Base-by-base conservation (phyloP, 1,284 basidiomycete species). In the Porodaedalea pini region DNA sequence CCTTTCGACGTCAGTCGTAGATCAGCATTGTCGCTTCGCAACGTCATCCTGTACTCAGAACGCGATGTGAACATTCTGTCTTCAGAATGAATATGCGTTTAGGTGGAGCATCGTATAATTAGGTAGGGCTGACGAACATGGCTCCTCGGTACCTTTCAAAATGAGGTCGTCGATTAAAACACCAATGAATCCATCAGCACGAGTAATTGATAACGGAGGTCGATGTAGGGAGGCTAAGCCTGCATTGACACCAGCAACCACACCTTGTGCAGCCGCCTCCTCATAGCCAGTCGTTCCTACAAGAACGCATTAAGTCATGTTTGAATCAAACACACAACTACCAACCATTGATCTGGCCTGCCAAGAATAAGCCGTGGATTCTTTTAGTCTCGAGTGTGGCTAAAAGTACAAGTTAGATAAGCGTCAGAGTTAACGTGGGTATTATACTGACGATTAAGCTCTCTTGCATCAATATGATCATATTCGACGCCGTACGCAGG, bases 401-500 rank as follows among this genome's bases (percentile, higher is more conserved):
- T 92, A 59, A 21, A 49, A 29, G 36, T 2, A 21, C 3, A 41
- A 29, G 37, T 41, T 10, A 52, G 21, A 47, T 56, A 25, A 51
- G 29, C 50, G 41, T 54, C 36, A 53, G 43, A 44, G 21, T 50
- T 59, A 37, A 52, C 55, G 17, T 48, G 58, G n/a, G 37, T 4
- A 43, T 25, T 29, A 7, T 13, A 76, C 82, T 62, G 62, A 90
- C 89, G 74, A 29, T 74, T 75, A 37, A 95, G 76, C 64, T 94
- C 92, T 36, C 90, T 76, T 4, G 93, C 86, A 71, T 95, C 92
- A n/a, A 95, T 79, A 66, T 92, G 86, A 65, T 95, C 93, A 64
- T 95, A 96, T 68, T 96, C 92, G 34, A 96, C 92, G 1, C 93
- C 93, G 71, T 95, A 96, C 0, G 92, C 93, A 0, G 92, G 91